Base-by-base conservation (phyloP, 2,329 filamentous ascomycete genomes). In the Botrytis elliptica region DNA sequence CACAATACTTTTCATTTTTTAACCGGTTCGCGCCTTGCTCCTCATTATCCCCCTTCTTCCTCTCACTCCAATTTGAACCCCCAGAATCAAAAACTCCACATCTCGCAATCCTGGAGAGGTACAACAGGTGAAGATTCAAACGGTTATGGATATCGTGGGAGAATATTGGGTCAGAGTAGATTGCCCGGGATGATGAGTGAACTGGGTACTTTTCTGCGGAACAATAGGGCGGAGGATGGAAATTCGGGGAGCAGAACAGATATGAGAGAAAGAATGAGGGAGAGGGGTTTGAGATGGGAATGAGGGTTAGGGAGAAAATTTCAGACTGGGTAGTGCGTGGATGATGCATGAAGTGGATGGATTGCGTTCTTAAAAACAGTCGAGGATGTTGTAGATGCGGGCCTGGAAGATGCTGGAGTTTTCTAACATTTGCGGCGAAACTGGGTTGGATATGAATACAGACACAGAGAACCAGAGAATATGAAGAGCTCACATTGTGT, bases 121-220 rank as follows among this genome's bases (percentile, higher is more conserved):
- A 65, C 46, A 4, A 36, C 49, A 6, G 72, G 59, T 9, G 38
- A 70, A 40, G 69, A 75, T 12, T 36, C 40, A 7, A 62, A 66
- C 65, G 68, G 66, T 16, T 75, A 64, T 72, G 74, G 73, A 40
- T 59, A 20, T 42, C 25, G n/a, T 22, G 70, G 65, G 25, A 72
- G 42, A 18, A 57, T 73, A 22, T 12, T 55, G 18, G 36, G 0
- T 6, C 36, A 42, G 36, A 77, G 74, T 38, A 72, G 75, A 33
- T 76, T 79, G 44, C 66, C 74, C 9, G 78, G 76, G 10, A 73
- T 78, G 75, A 55, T 77, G n/a, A 74, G 71, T 4, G 73, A 73
- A 60, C 65, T 78, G 46, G 52, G 68, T 60, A 73, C 69, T 1
- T 12, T 29, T 22, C 29, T 68, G 36, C 18, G 36, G 25, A 22